Evolutionary conservation across 2,329 filamentous ascomycete genomes (phyloP).

Genomic region (Trichoderma sp.): DNA sequence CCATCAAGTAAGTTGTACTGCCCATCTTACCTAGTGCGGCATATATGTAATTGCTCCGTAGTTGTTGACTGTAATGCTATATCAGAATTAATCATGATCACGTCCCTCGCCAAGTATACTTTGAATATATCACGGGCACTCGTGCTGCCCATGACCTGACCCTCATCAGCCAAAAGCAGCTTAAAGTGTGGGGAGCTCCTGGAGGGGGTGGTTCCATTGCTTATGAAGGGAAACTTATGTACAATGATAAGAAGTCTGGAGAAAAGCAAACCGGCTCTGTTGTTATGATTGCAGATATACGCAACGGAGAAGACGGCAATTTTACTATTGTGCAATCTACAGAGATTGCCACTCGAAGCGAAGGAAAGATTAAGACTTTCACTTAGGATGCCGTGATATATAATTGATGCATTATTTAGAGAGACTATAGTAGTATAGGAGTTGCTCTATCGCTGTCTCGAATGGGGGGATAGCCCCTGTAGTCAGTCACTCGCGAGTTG

Average conservation of each 20-base stretch:
- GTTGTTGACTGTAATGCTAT: background rate
- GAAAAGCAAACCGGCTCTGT: background rate
- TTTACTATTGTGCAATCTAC: background rate
- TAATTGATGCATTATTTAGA: background rate
- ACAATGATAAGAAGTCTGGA: background rate
- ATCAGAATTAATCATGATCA: background rate
- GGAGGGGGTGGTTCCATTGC: background rate
- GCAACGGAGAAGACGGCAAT: background rate
- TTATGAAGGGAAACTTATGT: background rate
- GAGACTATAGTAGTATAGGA: background rate
- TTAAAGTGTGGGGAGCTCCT: constrained; percentile 1
- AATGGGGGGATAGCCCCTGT: no score
- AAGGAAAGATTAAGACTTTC: background rate
- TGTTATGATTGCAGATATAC: background rate
- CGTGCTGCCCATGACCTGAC: background rate
- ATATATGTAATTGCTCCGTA: background rate
- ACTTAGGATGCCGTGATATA: background rate
- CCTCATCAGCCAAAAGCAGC: background rate
- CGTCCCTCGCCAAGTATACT: background rate
- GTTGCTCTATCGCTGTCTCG: background rate
- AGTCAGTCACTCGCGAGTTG: no score
- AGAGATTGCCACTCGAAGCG: background rate
- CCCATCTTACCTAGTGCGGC: no score
- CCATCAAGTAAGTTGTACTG: background rate
- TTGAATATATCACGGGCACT: background rate